Evolutionary conservation across 805 yeast genomes (phyloP), one percentile per base, ranked within the genome.

Genomic region (Metschnikowia chrysomelidarum): DNA sequence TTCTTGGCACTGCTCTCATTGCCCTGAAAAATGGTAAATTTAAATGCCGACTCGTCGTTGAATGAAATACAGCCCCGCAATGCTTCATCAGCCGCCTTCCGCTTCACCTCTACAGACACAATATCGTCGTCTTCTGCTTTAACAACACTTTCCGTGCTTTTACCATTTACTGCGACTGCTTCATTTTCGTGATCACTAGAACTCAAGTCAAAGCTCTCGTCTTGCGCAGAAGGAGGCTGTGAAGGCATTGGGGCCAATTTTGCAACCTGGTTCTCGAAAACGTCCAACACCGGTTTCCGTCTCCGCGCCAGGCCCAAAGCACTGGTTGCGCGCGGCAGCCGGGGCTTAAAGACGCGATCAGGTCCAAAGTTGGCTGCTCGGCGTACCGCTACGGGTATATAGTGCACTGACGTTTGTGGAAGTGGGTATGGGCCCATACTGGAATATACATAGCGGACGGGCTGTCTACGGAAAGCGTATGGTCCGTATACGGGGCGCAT

Each of bases 181-280:
- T n/a, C n/a, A n/a, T n/a, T n/a, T 11, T 41, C 38, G 19, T 39
- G 37, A 25, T 33, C 44, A 23, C 40, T 40, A 17, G 40, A 41
- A 18, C 34, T 25, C 21, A 32, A 26, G 20, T 40, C 46, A 26
- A 43, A 45, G 5, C 33, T 27, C 38, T 45, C 48, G 21, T 29
- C 52, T 47, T 73, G 76, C 0, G 79, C 71, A 25, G 73, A 64
- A 7, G 73, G 54, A 4, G 80, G 79, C 47, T 75, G 80, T 11
- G 77, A 69, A 17, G 57, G 57, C 25, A 71, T 47, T 8, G 79
- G 80, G 0, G 79, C 79, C 14, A 59, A 63, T 39, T 67, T 62
- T 12, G 69, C 55, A 26, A 60, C 59, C 40, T 71, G 75, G 2
- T 71, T 73, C 35, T 62, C 64, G 44, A 70, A 75, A 3, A 75